Base-by-base conservation (phyloP, 2,329 filamentous ascomycete genomes). In the Thelonectria olida region DNA sequence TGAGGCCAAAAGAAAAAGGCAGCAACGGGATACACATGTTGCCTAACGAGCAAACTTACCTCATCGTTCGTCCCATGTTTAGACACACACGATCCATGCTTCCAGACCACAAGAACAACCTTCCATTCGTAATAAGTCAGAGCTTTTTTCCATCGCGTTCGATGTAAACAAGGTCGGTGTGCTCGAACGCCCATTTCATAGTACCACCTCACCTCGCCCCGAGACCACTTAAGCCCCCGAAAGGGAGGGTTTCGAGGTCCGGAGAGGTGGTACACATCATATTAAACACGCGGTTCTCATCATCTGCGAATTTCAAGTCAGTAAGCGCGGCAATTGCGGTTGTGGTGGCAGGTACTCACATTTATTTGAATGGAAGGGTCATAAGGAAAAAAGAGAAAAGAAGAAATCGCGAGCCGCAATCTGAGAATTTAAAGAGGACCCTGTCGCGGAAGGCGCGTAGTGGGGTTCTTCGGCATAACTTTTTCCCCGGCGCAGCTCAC, bases 331-430 rank as follows among this genome's bases (percentile, higher is more conserved):
- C 15, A 7, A 5, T 22, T 8, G 13, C 13, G 50, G 5, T 54
- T 58, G 55, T 55, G 48, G 8, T n/a, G 54, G 47, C 9, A 50
- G 39, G 61, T 55, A 88, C 93, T 87, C 85, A 97, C 94, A 84
- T 92, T 88, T 90, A 89, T 91, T 96, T 97, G 96, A 97, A 94
- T 92, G 93, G 94, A 97, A 97, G 93, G 94, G 93, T 95, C 86
- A 89, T 90, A 86, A 89, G 84, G 74, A 85, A 84, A 79, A 81
- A 82, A 84, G 84, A 79, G 76, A 79, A 79, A 72, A 75, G 68
- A 77, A 77, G 36, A 67, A 63, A 76, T 71, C 71, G 63, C 70
- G 54, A 74, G 74, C 55, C 50, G 54, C 53, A 41, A 72, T 72
- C 72, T 67, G 70, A 65, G 63, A 66, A 72, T 80, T 82, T 80